A percentile compares a stretch with the other conserved stretches of the same genome.
Evolutionary conservation across 257 asterid species (phyloP).

Genomic region (Forsythia viridissima): DNA sequence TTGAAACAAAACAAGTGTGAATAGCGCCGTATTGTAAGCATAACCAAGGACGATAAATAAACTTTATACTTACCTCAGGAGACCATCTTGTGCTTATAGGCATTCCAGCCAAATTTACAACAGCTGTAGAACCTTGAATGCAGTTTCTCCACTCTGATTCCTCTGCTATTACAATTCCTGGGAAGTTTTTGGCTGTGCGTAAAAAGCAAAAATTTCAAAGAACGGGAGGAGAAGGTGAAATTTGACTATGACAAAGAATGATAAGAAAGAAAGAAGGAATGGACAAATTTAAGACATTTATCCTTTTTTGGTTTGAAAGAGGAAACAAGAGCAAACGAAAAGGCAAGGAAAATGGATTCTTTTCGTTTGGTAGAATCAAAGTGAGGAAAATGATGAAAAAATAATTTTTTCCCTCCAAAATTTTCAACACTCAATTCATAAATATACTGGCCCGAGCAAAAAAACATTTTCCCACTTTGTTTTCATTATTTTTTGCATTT

Average conservation of each 20-base stretch:
- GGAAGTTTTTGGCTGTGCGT: slow-evolving; percentile 66
- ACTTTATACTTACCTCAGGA: slow-evolving; percentile 54
- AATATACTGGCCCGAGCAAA: not conserved
- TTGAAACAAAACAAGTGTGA: not conserved
- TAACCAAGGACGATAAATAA: not conserved
- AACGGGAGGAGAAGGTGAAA: slow-evolving; percentile 12
- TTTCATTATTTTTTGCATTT: not conserved
- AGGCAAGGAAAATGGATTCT: too few relatives aligned
- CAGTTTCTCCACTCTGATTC: slow-evolving; percentile 79
- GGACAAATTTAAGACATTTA: not conserved
- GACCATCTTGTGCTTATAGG: slow-evolving; percentile 95
- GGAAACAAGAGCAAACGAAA: too few relatives aligned
- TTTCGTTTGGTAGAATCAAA: too few relatives aligned
- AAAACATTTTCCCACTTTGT: not conserved
- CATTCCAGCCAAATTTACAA: slow-evolving; percentile 91
- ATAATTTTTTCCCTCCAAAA: not conserved
- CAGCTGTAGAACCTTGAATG: slow-evolving; percentile 87
- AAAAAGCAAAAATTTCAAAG: slow-evolving; percentile 18
- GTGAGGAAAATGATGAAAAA: too few relatives aligned
- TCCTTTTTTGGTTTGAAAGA: too few relatives aligned
- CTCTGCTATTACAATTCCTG: slow-evolving; percentile 71
- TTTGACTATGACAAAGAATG: slow-evolving; percentile 7
- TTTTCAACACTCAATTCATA: slow-evolving; percentile 4
- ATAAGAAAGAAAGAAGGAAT: not conserved
- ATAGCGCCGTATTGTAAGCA: not conserved